Percentiles rank a stretch among this genome's conserved stretches.
phyloP scores from a whole-genome alignment of 257 asterid genomes.

The Cordia subcordata region DNA sequence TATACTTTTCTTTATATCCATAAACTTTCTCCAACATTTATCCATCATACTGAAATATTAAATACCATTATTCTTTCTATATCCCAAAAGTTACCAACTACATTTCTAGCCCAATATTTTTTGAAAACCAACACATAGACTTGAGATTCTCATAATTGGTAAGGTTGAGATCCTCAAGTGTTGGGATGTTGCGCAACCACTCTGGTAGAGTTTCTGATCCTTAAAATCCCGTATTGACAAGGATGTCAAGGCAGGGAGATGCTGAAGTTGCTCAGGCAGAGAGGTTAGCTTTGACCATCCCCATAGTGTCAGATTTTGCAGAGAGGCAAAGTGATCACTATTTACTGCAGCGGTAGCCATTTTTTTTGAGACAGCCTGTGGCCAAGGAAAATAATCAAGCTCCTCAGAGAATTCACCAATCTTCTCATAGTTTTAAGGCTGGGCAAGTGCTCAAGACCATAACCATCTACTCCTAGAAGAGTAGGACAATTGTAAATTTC shows the following conservation, averaged over 20 bases:
- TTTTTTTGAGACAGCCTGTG: neutral
- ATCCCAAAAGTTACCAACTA: too few species aligned
- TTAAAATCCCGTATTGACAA: neutral
- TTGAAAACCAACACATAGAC: too few species aligned
- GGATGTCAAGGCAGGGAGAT: slow-evolving; percentile 2
- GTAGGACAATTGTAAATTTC: neutral
- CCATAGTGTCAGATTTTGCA: neutral
- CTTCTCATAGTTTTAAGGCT: neutral
- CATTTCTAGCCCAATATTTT: too few species aligned
- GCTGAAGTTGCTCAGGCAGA: slow-evolving; percentile 11
- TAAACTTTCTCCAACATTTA: too few species aligned
- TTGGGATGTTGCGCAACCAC: neutral
- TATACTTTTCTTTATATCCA: too few species aligned
- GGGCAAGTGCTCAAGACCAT: neutral
- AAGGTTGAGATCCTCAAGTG: neutral
- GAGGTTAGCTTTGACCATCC: slow-evolving; percentile 7
- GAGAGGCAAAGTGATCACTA: slow-evolving; percentile 7
- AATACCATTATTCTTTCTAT: too few species aligned
- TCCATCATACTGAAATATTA: too few species aligned
- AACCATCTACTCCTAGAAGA: neutral
- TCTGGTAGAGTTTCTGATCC: slow-evolving; percentile 1
- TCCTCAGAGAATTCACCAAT: slow-evolving; percentile 13
- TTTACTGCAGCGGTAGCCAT: too few species aligned
- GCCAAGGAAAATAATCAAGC: slow-evolving; percentile 21
- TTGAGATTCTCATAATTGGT: neutral